Conservation (phyloP, 164 flowering plant species). For the Paratinospora sagittata region DNA sequence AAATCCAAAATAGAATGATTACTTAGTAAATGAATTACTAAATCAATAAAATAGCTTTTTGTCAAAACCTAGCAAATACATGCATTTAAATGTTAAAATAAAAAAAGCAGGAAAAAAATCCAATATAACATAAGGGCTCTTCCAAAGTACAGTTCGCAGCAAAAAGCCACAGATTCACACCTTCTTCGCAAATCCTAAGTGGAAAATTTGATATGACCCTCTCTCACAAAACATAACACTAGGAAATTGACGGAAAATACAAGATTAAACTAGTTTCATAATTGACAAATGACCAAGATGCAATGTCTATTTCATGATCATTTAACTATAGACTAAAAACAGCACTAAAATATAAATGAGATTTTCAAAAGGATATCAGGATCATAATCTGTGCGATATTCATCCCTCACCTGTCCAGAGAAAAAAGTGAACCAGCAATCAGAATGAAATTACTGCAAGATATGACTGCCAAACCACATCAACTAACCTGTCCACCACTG, state of each 20-base stretch:
- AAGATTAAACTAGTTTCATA: too few species aligned
- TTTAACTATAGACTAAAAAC: not conserved
- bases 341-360: not conserved
- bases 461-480: not conserved
- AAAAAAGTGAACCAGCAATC: not conserved
- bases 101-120: not conserved
- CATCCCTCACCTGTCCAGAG: conserved; percentile 81
- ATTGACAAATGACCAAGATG: not conserved
- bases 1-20: not conserved
- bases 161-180: too few species aligned
- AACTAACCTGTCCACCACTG: conserved; percentile 91
- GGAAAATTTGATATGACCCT: too few species aligned
- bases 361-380: conserved; percentile 85
- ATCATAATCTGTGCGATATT: conserved; percentile 95
- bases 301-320: not conserved
- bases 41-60: not conserved
- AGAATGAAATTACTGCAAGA: not conserved
- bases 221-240: too few species aligned
- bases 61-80: not conserved
- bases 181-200: too few species aligned
- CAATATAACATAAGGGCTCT: not conserved
- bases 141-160: not conserved
- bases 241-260: too few species aligned
- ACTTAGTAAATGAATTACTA: not conserved
- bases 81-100: not conserved